Percentiles rank a stretch among this genome's conserved stretches.
These are phyloP conservation scores for Aquilaria agallochum DNA, from an alignment of 441 rosid genomes.

Conservation along the genomic window DNA sequence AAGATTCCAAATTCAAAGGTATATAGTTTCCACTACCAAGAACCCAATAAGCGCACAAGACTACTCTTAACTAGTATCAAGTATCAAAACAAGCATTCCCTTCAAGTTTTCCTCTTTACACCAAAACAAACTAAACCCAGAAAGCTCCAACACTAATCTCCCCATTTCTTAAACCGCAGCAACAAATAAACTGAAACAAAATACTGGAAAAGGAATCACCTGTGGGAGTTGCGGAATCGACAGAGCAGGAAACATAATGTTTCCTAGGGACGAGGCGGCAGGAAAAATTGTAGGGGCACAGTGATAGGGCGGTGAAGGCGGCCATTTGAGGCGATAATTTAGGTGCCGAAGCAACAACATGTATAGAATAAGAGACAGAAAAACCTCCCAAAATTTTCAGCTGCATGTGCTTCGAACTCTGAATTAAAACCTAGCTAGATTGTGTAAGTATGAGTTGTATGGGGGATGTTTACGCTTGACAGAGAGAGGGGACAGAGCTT, in stretches of 20 bases:
- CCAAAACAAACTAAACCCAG: neutral
- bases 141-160: neutral
- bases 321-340: constrained; percentile 37
- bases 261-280: constrained; percentile 27
- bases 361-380: constrained; percentile 21
- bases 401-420: constrained; percentile 17
- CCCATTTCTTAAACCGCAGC: neutral
- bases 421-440: constrained; percentile 19
- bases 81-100: neutral
- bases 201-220: constrained; percentile 27
- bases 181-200: neutral
- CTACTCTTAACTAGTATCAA: neutral
- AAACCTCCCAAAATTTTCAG: constrained; percentile 22
- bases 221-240: constrained; percentile 37
- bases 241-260: constrained; percentile 44
- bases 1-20: neutral
- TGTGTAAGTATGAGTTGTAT: neutral
- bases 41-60: neutral
- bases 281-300: constrained; percentile 37
- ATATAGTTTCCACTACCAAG: neutral
- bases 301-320: constrained; percentile 46
- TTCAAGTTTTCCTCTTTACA: neutral
- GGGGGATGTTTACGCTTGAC: constrained; percentile 7
- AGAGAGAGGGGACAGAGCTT: neutral
- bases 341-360: constrained; percentile 26